These are phyloP conservation scores for Quercus lobata DNA, from an alignment of 331 rosid species.

Conservation along the genomic window DNA sequence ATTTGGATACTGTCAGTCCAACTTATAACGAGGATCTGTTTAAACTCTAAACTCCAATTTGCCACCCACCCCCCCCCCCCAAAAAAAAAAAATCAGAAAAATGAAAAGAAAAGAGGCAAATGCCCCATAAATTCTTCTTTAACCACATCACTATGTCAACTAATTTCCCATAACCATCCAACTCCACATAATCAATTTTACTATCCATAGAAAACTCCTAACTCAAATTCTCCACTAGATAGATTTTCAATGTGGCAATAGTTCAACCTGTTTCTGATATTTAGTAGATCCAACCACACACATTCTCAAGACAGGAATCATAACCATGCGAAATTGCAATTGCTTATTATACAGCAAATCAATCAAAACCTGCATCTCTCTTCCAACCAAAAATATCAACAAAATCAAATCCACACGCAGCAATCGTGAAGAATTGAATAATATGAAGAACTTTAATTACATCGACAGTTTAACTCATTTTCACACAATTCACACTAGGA, in stretches of 20 bases:
- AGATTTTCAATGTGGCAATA: background rate
- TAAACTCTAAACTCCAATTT: constrained; percentile 7
- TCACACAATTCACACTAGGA: background rate
- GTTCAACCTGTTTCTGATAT: background rate
- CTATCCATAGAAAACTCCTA: background rate
- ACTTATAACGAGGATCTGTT: background rate
- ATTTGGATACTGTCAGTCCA: too few species aligned
- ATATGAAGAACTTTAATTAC: background rate
- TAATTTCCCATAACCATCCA: background rate
- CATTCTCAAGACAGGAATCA: background rate
- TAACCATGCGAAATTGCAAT: background rate
- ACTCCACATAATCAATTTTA: background rate
- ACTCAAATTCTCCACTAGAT: background rate
- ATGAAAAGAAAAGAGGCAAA: background rate
- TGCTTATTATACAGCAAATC: too few species aligned
- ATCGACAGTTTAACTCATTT: too few species aligned
- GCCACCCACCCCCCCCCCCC: background rate
- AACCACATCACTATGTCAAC: background rate
- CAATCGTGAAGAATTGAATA: too few species aligned
- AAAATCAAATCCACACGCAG: background rate
- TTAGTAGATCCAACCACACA: background rate
- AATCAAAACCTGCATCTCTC: background rate
- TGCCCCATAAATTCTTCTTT: background rate
- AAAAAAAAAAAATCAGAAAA: background rate
- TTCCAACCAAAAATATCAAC: background rate